Conservation (phyloP, 1,284 basidiomycete species). For the Kwoniella shivajii region DNA sequence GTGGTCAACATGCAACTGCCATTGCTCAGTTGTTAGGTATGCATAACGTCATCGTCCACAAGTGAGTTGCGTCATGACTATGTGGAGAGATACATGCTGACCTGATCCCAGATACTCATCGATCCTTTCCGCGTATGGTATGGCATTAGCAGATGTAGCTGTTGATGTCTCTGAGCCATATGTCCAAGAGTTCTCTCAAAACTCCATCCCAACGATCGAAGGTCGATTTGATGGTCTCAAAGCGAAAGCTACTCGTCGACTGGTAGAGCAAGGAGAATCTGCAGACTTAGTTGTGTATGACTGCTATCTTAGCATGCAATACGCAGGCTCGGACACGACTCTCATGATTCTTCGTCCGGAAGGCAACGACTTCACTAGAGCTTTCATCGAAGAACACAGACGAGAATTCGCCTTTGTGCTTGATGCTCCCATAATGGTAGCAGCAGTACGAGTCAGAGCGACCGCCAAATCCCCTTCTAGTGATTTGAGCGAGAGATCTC, state of each 20-base stretch:
- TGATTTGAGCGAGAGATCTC: slow-evolving; percentile 18
- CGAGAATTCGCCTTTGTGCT: slow-evolving; percentile 49
- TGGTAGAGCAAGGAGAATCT: slow-evolving; percentile 79
- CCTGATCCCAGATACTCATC: slow-evolving; percentile 77
- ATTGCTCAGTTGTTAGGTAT: slow-evolving; percentile 44
- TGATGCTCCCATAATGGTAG: slow-evolving; percentile 36
- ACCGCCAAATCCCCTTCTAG: slow-evolving; percentile 30
- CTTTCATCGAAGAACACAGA: slow-evolving; percentile 41
- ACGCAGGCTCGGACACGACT: slow-evolving; percentile 41
- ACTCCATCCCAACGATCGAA: slow-evolving; percentile 53
- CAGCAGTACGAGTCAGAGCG: slow-evolving; percentile 43
- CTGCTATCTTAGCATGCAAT: slow-evolving; percentile 50
- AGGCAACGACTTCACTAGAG: slow-evolving; percentile 33
- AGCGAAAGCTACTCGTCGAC: slow-evolving; percentile 63
- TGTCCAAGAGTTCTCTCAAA: slow-evolving; percentile 10
- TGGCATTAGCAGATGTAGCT: slow-evolving; percentile 67
- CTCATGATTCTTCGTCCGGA: slow-evolving; percentile 46
- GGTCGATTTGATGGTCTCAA: slow-evolving; percentile 32
- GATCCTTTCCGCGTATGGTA: slow-evolving; percentile 84
- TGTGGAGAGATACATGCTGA: neutral
- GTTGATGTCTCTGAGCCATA: slow-evolving; percentile 49
- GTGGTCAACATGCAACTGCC: slow-evolving; percentile 47
- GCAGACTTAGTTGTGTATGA: slow-evolving; percentile 71
- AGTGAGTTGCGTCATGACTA: slow-evolving; percentile 58
- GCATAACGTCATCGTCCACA: slow-evolving; percentile 53